Percentiles rank a stretch among this genome's conserved stretches.
Evolutionary conservation across 805 yeast genomes (phyloP).

Genomic region (Candida argentea): DNA sequence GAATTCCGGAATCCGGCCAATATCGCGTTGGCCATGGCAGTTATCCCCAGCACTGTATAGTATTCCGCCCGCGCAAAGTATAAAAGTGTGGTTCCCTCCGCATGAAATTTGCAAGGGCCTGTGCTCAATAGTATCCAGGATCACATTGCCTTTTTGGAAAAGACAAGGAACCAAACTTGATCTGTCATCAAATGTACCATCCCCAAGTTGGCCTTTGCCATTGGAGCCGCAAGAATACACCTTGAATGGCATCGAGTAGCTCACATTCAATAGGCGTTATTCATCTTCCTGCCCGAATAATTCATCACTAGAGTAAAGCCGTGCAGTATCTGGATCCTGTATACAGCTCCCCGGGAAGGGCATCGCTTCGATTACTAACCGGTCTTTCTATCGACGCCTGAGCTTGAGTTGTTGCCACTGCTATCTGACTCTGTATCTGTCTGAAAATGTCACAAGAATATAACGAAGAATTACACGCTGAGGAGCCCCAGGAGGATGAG

Average conservation of each 20-base stretch:
- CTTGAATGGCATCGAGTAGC: slow-evolving; percentile 5
- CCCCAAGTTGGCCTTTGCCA: slow-evolving; percentile 69
- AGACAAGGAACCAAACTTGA: slow-evolving; percentile 8
- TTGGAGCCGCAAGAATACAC: slow-evolving; percentile 73
- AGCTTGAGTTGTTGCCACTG: no score
- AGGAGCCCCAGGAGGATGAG: slow-evolving; percentile 17
- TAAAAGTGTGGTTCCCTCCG: slow-evolving; percentile 83
- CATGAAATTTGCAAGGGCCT: slow-evolving; percentile 42
- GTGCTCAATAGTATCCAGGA: slow-evolving; percentile 5
- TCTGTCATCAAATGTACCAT: slow-evolving; percentile 39
- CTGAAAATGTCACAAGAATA: slow-evolving; percentile 6
- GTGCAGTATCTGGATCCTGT: no score
- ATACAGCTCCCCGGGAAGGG: no score
- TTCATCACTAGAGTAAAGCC: no score
- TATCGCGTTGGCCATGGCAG: slow-evolving; percentile 43
- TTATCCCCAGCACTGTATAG: slow-evolving; percentile 55
- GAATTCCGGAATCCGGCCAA: slow-evolving; percentile 16
- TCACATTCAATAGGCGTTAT: no score
- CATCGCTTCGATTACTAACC: no score
- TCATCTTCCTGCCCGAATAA: no score
- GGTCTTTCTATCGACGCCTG: no score
- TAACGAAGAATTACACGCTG: slow-evolving; percentile 4
- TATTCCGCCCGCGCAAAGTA: slow-evolving; percentile 44
- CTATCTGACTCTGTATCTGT: no score
- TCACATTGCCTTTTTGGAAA: slow-evolving; percentile 6